Evolutionary conservation across 1,139 yeast genomes (phyloP).

Genomic region (Pichia inconspicua): DNA sequence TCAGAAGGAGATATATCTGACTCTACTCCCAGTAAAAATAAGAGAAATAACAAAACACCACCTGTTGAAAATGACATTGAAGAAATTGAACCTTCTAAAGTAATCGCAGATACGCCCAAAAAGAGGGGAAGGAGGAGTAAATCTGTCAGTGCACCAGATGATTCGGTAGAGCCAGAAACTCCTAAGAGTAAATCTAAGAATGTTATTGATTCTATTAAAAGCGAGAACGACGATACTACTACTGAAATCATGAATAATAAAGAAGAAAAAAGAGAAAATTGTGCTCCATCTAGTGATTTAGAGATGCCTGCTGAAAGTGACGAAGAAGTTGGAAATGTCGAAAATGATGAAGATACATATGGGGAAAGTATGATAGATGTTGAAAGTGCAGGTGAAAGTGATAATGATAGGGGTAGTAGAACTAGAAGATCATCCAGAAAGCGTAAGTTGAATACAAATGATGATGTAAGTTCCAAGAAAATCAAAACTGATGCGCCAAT

Average conservation of each 20-base stretch:
- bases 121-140: neutral
- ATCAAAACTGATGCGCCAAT: neutral
- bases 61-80: slow-evolving; percentile 2
- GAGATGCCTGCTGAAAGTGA: neutral
- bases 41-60: slow-evolving; percentile 4
- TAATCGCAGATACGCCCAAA: neutral
- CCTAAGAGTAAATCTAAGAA: neutral
- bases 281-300: neutral
- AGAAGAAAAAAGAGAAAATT: slow-evolving; percentile 6
- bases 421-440: slow-evolving; percentile 5
- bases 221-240: neutral
- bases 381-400: slow-evolving; percentile 2
- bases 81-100: neutral
- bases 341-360: neutral
- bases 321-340: too few relatives aligned
- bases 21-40: slow-evolving; percentile 6
- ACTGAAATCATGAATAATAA: slow-evolving; percentile 3
- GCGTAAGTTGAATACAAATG: neutral
- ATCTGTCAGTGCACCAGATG: neutral
- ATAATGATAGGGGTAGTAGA: neutral
- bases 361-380: neutral
- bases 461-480: neutral
- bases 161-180: neutral
- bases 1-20: slow-evolving; percentile 8
- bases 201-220: slow-evolving; percentile 2